A percentile compares a stretch with the other conserved stretches of the same genome.
These are phyloP conservation scores for Gentiana macrophylla DNA, from an alignment of 257 asterid genomes.

Conservation along the genomic window DNA sequence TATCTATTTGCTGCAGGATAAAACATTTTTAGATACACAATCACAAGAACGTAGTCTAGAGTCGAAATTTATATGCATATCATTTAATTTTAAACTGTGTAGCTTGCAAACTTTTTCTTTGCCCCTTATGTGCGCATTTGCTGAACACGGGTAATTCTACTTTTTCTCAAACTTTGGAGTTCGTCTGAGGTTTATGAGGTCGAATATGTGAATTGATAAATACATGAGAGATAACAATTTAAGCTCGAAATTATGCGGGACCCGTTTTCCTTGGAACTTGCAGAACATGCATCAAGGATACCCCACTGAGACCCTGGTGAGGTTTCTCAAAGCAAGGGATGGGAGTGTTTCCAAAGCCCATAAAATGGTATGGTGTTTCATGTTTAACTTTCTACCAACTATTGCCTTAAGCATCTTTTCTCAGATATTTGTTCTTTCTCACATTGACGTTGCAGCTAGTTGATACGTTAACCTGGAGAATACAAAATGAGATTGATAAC, in stretches of 20 bases:
- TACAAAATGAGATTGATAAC: constrained; percentile 60
- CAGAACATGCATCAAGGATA: constrained; percentile 73
- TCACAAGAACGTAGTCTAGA: too few relatives aligned
- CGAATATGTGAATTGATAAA: too few relatives aligned
- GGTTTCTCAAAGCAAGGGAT: constrained; percentile 92
- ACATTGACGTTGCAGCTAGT: constrained; percentile 37
- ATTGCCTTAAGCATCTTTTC: constrained; percentile 7
- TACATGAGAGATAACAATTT: too few relatives aligned
- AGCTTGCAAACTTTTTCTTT: too few relatives aligned
- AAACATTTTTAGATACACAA: neutral
- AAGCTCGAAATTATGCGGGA: neutral
- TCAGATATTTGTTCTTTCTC: constrained; percentile 3
- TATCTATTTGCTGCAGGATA: neutral
- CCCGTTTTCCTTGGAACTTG: constrained; percentile 7
- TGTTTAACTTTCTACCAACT: neutral
- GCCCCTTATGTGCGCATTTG: too few relatives aligned
- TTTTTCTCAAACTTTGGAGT: too few relatives aligned
- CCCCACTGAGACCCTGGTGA: constrained; percentile 42
- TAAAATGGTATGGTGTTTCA: constrained; percentile 46
- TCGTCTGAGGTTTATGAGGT: too few relatives aligned
- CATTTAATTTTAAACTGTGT: too few relatives aligned
- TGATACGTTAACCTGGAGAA: constrained; percentile 80
- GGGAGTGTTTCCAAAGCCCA: constrained; percentile 55
- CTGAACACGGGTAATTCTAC: too few relatives aligned
- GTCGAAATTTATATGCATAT: too few relatives aligned